phyloP scores from a whole-genome alignment of 2,329 filamentous ascomycete genomes.

The Aureobasidium zeae region DNA sequence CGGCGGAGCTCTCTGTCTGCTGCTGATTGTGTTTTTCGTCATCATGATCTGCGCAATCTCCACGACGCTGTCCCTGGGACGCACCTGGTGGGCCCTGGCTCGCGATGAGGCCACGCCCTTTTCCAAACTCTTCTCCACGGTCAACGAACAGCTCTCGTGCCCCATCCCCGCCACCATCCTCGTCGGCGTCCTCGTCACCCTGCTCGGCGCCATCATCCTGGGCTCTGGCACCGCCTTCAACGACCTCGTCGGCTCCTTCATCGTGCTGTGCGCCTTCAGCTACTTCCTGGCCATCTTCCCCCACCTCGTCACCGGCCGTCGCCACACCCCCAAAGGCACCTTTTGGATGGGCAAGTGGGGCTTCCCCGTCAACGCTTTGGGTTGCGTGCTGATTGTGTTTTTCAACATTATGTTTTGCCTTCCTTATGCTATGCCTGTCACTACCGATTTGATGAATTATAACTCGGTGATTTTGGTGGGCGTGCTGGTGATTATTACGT shows the following conservation, averaged over 20 bases:
- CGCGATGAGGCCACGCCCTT: constrained; percentile 55
- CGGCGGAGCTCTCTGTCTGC: constrained; percentile 47
- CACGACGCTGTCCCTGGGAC: constrained; percentile 42
- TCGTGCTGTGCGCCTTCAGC: constrained; percentile 28
- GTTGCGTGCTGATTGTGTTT: constrained; percentile 28
- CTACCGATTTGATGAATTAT: constrained; percentile 41
- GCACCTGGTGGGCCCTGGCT: constrained; percentile 45
- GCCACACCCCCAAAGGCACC: constrained; percentile 26
- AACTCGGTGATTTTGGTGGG: constrained; percentile 48
- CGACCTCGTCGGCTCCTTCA: constrained; percentile 30
- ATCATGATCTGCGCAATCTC: constrained; percentile 42
- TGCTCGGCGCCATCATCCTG: constrained; percentile 28
- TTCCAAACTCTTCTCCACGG: constrained; percentile 42
- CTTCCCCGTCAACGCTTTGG: constrained; percentile 26
- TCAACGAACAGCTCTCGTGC: constrained; percentile 48
- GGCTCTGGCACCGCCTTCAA: constrained; percentile 28
- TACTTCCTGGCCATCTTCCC: constrained; percentile 31
- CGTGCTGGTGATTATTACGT: constrained; percentile 36
- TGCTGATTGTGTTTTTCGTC: constrained; percentile 49
- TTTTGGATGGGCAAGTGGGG: constrained; percentile 30
- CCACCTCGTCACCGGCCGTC: constrained; percentile 26
- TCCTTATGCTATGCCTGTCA: constrained; percentile 36
- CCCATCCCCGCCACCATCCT: constrained; percentile 52
- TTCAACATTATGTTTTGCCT: constrained; percentile 32
- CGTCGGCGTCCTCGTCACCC: constrained; percentile 43